Base-by-base conservation (phyloP, 225 moss, liverwort and hornwort species). In the Neckera pumila region DNA sequence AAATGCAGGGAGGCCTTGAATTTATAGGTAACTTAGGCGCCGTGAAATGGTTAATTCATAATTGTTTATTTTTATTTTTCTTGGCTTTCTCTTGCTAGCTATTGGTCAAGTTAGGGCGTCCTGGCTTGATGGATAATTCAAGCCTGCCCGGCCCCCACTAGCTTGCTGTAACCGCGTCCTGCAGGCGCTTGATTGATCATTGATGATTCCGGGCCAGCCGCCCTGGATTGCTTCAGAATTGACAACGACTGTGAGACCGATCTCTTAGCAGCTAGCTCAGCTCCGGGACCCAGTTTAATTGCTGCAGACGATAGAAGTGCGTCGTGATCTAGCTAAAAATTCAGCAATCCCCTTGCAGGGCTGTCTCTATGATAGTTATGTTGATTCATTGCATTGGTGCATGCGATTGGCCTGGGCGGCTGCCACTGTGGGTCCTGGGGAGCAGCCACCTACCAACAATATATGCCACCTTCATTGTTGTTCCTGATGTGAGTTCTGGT, bases 1-100 rank as follows among this genome's bases (percentile, higher is more conserved):
- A 1, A 43, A 6, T 43, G 45, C 17, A 43, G 28, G 72, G 18
- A 47, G 47, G 30, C 18, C 74, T 47, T 47, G 11, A 17, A 15
- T 47, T 47, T 74, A 74, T 31, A 31, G 47, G 11, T 0, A 7
- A 28, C 47, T 47, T 1, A 1, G 17, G 11, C 17, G 10, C 23
- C 45, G 4, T 30, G 28, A 1, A 30, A 11, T 17, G 0, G 3
- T 6, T 17, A 30, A 11, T 3, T 43, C 6, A 4, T 6, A n/a
- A n/a, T n/a, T n/a, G 17, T 20, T 43, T 26, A 1, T 42, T 42
- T 42, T 27, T 9, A 5, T 42, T 15, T 15, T 14, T 4, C 38
- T 19, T 36, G 10, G 65, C 10, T 36, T 36, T 10, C 36, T 10
- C 19, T 65, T 9, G 11, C 19, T 65, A 9, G 65, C 34, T 65